Evolutionary conservation across 108 stramenopile genomes (phyloP).

Genomic region (Pseudonitzschia pungens): DNA sequence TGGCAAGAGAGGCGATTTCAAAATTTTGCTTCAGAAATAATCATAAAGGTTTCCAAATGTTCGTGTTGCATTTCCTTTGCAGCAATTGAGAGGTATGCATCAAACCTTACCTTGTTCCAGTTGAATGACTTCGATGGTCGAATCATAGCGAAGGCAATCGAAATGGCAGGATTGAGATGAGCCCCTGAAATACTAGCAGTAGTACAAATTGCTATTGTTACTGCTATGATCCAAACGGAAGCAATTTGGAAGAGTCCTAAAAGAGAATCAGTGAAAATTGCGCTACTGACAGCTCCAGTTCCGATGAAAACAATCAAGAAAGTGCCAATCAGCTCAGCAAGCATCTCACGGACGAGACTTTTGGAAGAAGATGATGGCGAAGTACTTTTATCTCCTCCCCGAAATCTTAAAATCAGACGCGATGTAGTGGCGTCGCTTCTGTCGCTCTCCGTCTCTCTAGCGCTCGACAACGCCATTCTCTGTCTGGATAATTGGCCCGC

Average conservation of each 20-base stretch:
- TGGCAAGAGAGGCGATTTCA: background rate
- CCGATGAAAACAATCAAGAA: conserved; percentile 54
- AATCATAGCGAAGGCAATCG: conserved; percentile 42
- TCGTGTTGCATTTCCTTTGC: too few species aligned
- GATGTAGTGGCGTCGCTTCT: background rate
- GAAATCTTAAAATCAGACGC: background rate
- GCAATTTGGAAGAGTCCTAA: conserved; percentile 58
- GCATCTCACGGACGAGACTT: conserved; percentile 32
- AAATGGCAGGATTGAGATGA: conserved; percentile 57
- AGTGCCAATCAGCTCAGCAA: conserved; percentile 64
- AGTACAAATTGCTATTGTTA: conserved; percentile 51
- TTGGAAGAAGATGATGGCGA: background rate
- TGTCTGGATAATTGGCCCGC: background rate
- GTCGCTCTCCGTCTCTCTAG: background rate
- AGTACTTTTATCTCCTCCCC: background rate
- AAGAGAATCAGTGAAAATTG: conserved; percentile 42
- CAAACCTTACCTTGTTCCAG: conserved; percentile 9
- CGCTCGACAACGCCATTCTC: background rate
- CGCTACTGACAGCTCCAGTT: conserved; percentile 44
- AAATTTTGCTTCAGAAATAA: background rate
- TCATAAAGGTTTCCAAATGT: background rate
- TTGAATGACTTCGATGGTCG: conserved; percentile 30
- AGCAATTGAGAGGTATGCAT: too few species aligned
- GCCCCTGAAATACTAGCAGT: conserved; percentile 49
- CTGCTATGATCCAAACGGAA: conserved; percentile 57